A percentile compares a stretch with the other conserved stretches of the same genome.
Conservation (phyloP, 1,139 yeast genomes). For the Pichia sp. region DNA sequence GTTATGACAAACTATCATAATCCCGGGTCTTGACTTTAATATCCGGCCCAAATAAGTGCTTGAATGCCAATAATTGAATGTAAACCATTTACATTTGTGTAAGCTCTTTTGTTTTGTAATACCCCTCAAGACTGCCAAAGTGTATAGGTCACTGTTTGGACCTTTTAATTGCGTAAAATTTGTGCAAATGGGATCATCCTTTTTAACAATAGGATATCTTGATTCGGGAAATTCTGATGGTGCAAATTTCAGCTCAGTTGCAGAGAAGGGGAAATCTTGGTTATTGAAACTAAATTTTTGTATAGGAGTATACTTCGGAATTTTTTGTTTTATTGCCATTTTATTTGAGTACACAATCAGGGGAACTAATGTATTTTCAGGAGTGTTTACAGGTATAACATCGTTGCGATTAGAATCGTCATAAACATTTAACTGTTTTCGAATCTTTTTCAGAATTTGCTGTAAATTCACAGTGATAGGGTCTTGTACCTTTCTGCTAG, state of each 20-base stretch:
- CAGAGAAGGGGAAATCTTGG: constrained; percentile 14
- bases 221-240: constrained; percentile 20
- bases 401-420: no score
- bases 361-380: neutral
- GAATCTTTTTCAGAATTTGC: neutral
- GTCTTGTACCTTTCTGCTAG: neutral
- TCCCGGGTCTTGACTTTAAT: constrained; percentile 50
- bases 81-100: constrained; percentile 33
- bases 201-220: constrained; percentile 11
- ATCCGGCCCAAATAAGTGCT: constrained; percentile 41
- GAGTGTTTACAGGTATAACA: no score
- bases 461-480: neutral
- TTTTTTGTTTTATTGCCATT: neutral
- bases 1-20: constrained; percentile 33
- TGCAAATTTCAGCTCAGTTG: constrained; percentile 17
- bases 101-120: constrained; percentile 14
- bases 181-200: constrained; percentile 17
- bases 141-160: constrained; percentile 23
- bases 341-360: neutral
- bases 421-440: neutral
- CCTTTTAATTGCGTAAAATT: constrained; percentile 24
- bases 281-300: constrained; percentile 19
- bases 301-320: constrained; percentile 1
- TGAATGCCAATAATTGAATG: constrained; percentile 40
- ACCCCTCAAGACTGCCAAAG: constrained; percentile 11